Percentiles rank a stretch among this genome's conserved stretches.
These are phyloP conservation scores for Mycena capillaripes DNA, from an alignment of 768 basidiomycete species.

Conservation along the genomic window DNA sequence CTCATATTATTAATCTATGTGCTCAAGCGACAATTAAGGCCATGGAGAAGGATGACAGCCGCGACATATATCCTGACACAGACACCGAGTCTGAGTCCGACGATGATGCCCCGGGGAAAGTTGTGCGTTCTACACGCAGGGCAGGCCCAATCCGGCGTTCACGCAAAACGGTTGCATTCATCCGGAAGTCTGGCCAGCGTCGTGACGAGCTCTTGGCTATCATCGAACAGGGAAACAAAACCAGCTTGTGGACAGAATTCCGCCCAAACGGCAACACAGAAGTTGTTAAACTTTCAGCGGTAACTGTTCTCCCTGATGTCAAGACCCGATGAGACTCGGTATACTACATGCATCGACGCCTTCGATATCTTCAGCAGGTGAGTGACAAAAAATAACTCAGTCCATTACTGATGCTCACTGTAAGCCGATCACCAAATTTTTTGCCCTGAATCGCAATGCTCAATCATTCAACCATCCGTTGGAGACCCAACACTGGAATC, in stretches of 20 bases:
- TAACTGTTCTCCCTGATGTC: conserved; percentile 16
- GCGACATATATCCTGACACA: background rate
- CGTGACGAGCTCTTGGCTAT: conserved; percentile 6
- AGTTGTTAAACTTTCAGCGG: background rate
- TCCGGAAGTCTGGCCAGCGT: conserved; percentile 15
- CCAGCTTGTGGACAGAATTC: background rate
- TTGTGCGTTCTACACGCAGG: background rate
- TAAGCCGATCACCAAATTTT: background rate
- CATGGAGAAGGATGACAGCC: conserved; percentile 16
- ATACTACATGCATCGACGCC: conserved; percentile 10
- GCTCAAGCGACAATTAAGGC: background rate
- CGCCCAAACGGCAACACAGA: background rate
- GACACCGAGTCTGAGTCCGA: conserved; percentile 6
- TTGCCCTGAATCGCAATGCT: conserved; percentile 7
- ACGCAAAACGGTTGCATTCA: conserved; percentile 8
- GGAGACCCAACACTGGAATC: background rate
- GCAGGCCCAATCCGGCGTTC: conserved; percentile 14
- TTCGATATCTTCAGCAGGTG: conserved; percentile 14
- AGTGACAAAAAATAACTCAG: background rate
- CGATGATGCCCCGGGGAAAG: background rate
- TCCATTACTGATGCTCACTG: background rate
- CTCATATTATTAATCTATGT: conserved; percentile 6
- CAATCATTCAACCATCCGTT: background rate
- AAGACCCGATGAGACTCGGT: conserved; percentile 20
- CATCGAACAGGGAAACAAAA: conserved; percentile 2